Conservation (phyloP, 805 yeast genomes). For the Myxozyma sirexii region DNA sequence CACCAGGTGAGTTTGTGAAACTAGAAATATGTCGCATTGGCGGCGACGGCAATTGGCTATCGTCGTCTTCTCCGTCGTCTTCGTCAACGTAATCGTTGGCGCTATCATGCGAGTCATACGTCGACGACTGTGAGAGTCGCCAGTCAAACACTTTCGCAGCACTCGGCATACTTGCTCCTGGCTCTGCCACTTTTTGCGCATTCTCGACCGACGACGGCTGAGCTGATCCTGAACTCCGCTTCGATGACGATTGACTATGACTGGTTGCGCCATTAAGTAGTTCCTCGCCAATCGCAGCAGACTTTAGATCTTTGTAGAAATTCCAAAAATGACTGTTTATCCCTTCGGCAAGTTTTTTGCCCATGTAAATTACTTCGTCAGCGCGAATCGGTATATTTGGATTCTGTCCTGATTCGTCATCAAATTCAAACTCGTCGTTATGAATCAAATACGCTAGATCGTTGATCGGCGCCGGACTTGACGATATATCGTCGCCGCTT, state of each 20-base stretch:
- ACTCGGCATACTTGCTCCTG: background rate
- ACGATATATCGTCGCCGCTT: background rate
- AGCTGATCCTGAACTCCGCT: background rate
- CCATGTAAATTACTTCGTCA: conserved; percentile 36
- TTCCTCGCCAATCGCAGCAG: conserved; percentile 37
- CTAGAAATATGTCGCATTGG: conserved; percentile 27
- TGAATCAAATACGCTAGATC: conserved; percentile 4
- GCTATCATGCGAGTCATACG: conserved; percentile 20
- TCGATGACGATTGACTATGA: background rate
- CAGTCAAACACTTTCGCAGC: background rate
- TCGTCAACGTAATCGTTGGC: conserved; percentile 19
- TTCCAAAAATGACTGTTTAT: conserved; percentile 36
- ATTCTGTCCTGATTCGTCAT: conserved; percentile 12
- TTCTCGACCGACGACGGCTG: background rate
- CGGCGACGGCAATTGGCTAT: conserved; percentile 11
- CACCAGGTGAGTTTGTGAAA: conserved; percentile 23
- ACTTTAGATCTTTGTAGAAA: conserved; percentile 35
- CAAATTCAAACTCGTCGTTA: conserved; percentile 32
- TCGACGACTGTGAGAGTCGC: conserved; percentile 22
- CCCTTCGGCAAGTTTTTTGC: conserved; percentile 36
- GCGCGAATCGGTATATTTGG: conserved; percentile 24
- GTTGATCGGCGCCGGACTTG: conserved; percentile 4
- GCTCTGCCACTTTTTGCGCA: background rate
- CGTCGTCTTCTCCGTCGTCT: conserved; percentile 17
- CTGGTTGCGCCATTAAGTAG: background rate